Evolutionary conservation across 495 filamentous ascomycete genomes (phyloP), one percentile per base, ranked within the genome.

Genomic region (Trichodelitschia bisporula): DNA sequence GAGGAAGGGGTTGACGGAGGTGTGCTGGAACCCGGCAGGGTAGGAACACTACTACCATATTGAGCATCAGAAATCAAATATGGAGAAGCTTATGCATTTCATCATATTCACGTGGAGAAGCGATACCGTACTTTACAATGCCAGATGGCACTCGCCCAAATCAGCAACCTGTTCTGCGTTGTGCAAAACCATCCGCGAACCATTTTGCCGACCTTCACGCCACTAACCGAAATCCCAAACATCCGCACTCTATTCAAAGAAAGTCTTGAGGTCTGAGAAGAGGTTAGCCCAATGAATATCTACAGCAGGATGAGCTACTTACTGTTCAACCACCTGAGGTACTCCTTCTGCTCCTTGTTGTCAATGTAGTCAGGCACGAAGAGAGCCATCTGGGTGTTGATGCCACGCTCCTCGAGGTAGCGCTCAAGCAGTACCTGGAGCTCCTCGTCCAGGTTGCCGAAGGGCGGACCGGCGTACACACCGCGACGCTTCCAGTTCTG

Each of bases 321-420:
- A 39, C 35, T 80, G 41, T 71, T 66, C 48, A 99, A 58, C 86
- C 86, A 99, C 36, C 59, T 57, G 25, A 84, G 49, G 53, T 99
- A 99, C 62, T 99, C 86, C 63, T 69, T 77, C 68, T 99, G 84
- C 66, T 99, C 86, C 70, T 99, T 99, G 54, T 75, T 69, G 51
- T 93, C 78, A 45, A 95, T 84, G 56, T 91, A 99, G 47, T 95
- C 84, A 30, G 82, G 82, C 30, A 90, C 67, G 54, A 92, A 92
- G 38, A 79, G 55, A 33, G 80, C 82, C 44, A 99, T 61, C 37
- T 70, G 64, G 35, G 77, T 72, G 46, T 86, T 77, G 54, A 99
- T 64, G 36, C 86, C 84, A 42, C 86, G 64, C 62, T 89, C 86
- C 51, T 91, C 83, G 33, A 99, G 62, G 56, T 86, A 95, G 37